phyloP scores from a whole-genome alignment of 129 eudicot genomes.

The Heracleum sosnowskyi region DNA sequence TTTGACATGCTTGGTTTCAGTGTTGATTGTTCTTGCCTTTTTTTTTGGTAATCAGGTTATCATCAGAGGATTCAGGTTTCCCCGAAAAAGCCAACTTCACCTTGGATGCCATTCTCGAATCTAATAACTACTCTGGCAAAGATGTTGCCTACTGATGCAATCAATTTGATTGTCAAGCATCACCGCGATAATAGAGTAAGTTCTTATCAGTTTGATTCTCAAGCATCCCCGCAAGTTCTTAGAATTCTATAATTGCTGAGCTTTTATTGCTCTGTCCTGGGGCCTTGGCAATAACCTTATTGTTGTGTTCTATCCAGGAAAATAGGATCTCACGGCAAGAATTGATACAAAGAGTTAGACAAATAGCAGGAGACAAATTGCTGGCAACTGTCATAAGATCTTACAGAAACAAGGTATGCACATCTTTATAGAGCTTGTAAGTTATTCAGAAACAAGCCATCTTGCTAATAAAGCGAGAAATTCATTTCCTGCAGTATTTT shows the following conservation, averaged over 20 bases:
- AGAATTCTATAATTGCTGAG: background rate
- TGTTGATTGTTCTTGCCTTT: background rate
- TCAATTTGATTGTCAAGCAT: constrained; percentile 34
- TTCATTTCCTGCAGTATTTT: background rate
- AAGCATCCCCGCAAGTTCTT: background rate
- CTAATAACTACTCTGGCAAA: constrained; percentile 52
- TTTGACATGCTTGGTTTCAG: background rate
- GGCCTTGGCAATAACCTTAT: constrained; percentile 2
- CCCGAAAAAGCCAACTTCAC: constrained; percentile 39
- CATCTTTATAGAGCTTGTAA: background rate
- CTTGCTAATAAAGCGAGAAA: background rate
- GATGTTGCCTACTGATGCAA: constrained; percentile 40
- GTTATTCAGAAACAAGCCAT: too few species aligned
- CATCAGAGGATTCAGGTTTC: constrained; percentile 13
- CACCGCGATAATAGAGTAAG: constrained; percentile 22
- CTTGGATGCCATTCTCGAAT: constrained; percentile 65
- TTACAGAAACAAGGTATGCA: constrained; percentile 28
- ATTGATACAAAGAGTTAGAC: constrained; percentile 35
- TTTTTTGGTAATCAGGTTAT: constrained; percentile 18
- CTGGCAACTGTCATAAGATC: constrained; percentile 34
- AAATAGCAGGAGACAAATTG: constrained; percentile 43
- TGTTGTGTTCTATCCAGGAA: constrained; percentile 26
- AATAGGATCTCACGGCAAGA: constrained; percentile 46
- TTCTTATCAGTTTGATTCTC: constrained; percentile 10
- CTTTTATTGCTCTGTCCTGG: background rate